phyloP scores from a whole-genome alignment of 768 basidiomycete species.

The Russula emetica region DNA sequence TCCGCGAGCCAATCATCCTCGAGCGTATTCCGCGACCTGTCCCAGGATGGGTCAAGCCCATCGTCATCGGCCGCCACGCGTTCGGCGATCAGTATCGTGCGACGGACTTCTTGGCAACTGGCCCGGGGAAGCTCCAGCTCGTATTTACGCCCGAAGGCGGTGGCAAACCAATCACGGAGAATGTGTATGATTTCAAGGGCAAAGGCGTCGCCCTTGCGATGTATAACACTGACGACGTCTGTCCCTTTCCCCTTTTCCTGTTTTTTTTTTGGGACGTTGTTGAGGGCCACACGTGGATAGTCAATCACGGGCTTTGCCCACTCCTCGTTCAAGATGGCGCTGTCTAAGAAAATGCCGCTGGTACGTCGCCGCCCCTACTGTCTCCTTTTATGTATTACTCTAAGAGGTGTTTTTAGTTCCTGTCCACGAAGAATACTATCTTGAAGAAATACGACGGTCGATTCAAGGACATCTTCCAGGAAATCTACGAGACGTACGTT shows the following conservation, averaged over 20 bases:
- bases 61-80: slow-evolving; percentile 65
- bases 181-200: slow-evolving; percentile 93
- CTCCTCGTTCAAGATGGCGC: slow-evolving; percentile 95
- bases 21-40: slow-evolving; percentile 86
- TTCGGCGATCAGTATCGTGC: slow-evolving; percentile 98
- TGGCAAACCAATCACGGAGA: slow-evolving; percentile 55
- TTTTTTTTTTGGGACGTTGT: not conserved
- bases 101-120: slow-evolving; percentile 88
- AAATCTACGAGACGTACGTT: slow-evolving; percentile 75
- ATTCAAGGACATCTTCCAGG: slow-evolving; percentile 99
- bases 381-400: not conserved
- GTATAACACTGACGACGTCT: slow-evolving; percentile 96
- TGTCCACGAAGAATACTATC: slow-evolving; percentile 98
- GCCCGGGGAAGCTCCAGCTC: slow-evolving; percentile 90
- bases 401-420: slow-evolving; percentile 51
- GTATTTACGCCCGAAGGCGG: slow-evolving; percentile 84
- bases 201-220: slow-evolving; percentile 92
- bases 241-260: slow-evolving; percentile 21
- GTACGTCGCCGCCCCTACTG: slow-evolving; percentile 33
- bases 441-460: slow-evolving; percentile 97
- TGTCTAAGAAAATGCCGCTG: slow-evolving; percentile 71
- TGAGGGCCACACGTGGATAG: slow-evolving; percentile 36
- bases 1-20: slow-evolving; percentile 97
- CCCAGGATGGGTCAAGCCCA: slow-evolving; percentile 96
- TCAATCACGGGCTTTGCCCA: slow-evolving; percentile 95